These are phyloP conservation scores for Coemansia sp. DNA, from an alignment of 192 early-diverging fungal species.

Conservation along the genomic window DNA sequence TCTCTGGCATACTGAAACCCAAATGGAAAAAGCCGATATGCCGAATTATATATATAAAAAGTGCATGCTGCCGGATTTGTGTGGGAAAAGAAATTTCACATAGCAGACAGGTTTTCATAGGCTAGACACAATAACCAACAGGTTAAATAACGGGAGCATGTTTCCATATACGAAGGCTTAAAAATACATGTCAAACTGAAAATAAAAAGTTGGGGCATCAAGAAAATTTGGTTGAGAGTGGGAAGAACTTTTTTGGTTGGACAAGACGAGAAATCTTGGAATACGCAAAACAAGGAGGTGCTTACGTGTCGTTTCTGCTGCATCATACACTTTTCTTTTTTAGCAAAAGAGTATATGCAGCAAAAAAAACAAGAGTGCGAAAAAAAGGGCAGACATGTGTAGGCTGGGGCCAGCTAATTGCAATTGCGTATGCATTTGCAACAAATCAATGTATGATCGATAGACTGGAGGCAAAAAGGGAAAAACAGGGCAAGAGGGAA, in stretches of 20 bases:
- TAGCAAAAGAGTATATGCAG: neutral
- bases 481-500: neutral
- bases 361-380: neutral
- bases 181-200: neutral
- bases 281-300: neutral
- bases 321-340: neutral
- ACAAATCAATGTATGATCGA: slow-evolving; percentile 16
- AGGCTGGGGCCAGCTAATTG: neutral
- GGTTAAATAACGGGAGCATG: neutral
- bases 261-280: neutral
- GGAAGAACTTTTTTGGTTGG: neutral
- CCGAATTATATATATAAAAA: neutral
- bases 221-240: neutral
- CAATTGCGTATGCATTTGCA: slow-evolving; percentile 4
- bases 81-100: neutral
- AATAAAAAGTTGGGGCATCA: slow-evolving; percentile 1
- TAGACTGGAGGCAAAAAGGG: neutral
- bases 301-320: neutral
- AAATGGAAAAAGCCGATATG: neutral
- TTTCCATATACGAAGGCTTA: neutral
- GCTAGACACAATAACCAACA: neutral
- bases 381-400: neutral
- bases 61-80: neutral
- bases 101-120: neutral
- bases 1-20: neutral